Percentiles rank a stretch among this genome's conserved stretches.
Evolutionary conservation across 805 yeast genomes (phyloP).

Genomic region (Metschnikowia aberdeeniae): DNA sequence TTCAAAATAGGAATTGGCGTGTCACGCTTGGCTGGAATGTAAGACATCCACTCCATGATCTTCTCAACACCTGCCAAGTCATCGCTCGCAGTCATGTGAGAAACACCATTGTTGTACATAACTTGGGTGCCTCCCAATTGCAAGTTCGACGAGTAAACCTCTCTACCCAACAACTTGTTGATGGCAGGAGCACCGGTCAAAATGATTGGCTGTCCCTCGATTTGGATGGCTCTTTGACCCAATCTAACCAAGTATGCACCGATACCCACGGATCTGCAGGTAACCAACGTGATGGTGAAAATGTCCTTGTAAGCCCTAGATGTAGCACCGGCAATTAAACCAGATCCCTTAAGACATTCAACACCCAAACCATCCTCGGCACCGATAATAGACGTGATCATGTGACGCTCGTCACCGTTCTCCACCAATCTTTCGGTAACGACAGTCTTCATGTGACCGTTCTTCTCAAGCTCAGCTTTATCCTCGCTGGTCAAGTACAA

Average conservation of each 20-base stretch:
- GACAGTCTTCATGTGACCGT: slow-evolving; percentile 59
- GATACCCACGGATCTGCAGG: slow-evolving; percentile 99
- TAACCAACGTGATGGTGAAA: slow-evolving; percentile 94
- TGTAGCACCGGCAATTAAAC: slow-evolving; percentile 98
- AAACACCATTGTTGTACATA: slow-evolving; percentile 97
- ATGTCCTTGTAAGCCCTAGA: slow-evolving; percentile 96
- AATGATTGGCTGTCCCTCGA: slow-evolving; percentile 97
- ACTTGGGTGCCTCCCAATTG: slow-evolving; percentile 99
- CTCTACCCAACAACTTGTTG: slow-evolving; percentile 93
- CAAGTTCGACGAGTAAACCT: slow-evolving; percentile 92
- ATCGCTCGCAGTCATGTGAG: slow-evolving; percentile 94
- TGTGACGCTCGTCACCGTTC: slow-evolving; percentile 75
- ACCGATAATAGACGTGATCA: slow-evolving; percentile 85
- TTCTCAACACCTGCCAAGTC: slow-evolving; percentile 95
- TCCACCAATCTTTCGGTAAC: slow-evolving; percentile 77
- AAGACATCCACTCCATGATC: slow-evolving; percentile 93
- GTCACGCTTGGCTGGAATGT: slow-evolving; percentile 85
- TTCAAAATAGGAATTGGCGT: slow-evolving; percentile 88
- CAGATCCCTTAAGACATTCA: slow-evolving; percentile 96
- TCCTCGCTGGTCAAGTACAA: slow-evolving; percentile 76
- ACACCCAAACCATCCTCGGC: slow-evolving; percentile 97
- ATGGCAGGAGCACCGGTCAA: slow-evolving; percentile 99
- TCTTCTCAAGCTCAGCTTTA: slow-evolving; percentile 48
- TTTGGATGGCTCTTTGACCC: slow-evolving; percentile 98
- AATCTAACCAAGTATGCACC: slow-evolving; percentile 98